These are phyloP conservation scores for Fraxinus baroniana DNA, from an alignment of 305 asterid genomes.

Conservation along the genomic window DNA sequence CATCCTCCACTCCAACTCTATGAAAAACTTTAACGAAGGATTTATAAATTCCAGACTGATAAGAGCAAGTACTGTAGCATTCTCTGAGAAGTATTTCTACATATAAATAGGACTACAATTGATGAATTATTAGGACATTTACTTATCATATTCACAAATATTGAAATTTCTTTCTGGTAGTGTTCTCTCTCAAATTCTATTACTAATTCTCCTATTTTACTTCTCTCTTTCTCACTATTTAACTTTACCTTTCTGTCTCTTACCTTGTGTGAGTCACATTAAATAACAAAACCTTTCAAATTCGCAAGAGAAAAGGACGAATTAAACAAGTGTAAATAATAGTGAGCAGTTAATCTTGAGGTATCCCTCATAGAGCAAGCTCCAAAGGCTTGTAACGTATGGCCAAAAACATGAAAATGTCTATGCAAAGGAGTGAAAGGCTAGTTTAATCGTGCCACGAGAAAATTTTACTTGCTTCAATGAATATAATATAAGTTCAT, in stretches of 20 bases:
- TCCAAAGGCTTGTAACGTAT: not conserved
- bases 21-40: not conserved
- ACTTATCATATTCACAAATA: not conserved
- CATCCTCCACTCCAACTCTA: not conserved
- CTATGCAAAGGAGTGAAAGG: not conserved
- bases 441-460: not conserved
- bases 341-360: not conserved
- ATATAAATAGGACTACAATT: not conserved
- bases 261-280: not conserved
- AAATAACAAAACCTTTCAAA: not conserved
- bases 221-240: not conserved
- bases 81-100: not conserved
- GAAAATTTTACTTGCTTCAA: not conserved
- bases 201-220: not conserved
- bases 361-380: not conserved
- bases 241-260: not conserved
- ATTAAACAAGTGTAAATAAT: not conserved
- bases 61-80: not conserved
- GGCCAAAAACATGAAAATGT: not conserved
- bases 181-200: not conserved
- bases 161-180: not conserved
- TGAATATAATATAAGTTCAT: not conserved
- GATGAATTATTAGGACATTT: not conserved
- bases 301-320: not conserved
- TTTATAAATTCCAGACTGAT: not conserved